These are phyloP conservation scores for Apiospora saccharicola DNA, from an alignment of 2,329 filamentous ascomycete genomes.

Conservation along the genomic window DNA sequence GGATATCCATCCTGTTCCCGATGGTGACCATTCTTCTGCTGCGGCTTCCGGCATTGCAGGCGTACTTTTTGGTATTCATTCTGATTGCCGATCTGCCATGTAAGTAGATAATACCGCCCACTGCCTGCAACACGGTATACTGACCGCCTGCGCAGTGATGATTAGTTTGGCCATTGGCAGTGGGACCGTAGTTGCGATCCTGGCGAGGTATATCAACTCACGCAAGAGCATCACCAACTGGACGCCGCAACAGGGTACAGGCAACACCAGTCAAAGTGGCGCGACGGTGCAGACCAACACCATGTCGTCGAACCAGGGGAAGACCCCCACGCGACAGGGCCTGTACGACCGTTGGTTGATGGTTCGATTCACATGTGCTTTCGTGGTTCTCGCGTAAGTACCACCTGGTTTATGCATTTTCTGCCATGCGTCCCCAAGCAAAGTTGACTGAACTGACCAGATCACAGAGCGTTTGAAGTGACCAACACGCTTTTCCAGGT, in stretches of 20 bases:
- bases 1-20: slow-evolving; percentile 34
- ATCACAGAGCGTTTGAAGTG: slow-evolving; percentile 36
- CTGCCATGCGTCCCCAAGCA: not conserved
- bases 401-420: not conserved
- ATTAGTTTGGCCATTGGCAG: slow-evolving; percentile 35
- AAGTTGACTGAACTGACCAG: not conserved
- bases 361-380: slow-evolving; percentile 39
- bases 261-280: not conserved
- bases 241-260: slow-evolving; percentile 26
- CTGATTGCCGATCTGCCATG: slow-evolving; percentile 37
- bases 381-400: slow-evolving; percentile 34
- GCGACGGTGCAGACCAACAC: slow-evolving; percentile 7
- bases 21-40: slow-evolving; percentile 36
- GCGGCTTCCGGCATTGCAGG: slow-evolving; percentile 32
- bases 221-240: slow-evolving; percentile 37
- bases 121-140: not conserved
- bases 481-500: slow-evolving; percentile 39
- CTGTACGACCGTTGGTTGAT: slow-evolving; percentile 40
- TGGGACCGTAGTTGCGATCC: slow-evolving; percentile 35
- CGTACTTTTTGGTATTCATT: slow-evolving; percentile 35
- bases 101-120: slow-evolving; percentile 27
- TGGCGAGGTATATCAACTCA: slow-evolving; percentile 34
- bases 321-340: slow-evolving; percentile 25
- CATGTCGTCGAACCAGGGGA: not conserved
- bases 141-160: slow-evolving; percentile 28